Evolutionary conservation across 164 flowering plant genomes (phyloP).

Genomic region (Nelumbo lutea): DNA sequence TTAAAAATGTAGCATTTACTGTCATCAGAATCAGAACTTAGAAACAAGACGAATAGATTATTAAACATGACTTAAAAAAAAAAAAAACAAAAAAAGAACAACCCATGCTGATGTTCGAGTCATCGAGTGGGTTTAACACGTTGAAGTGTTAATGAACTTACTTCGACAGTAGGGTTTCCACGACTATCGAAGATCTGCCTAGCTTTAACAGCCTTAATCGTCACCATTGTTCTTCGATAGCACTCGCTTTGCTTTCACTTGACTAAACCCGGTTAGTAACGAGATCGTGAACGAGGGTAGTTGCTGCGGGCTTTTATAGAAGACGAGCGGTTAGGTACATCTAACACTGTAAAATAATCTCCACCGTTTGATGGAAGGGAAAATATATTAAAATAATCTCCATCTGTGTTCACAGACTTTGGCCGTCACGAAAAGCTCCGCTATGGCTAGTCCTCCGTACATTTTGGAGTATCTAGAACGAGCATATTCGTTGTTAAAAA

Average conservation of each 20-base stretch:
- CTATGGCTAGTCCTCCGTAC: too few relatives aligned
- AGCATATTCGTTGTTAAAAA: too few relatives aligned
- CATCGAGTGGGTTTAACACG: not conserved
- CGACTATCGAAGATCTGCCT: slow-evolving; percentile 64
- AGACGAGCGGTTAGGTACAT: not conserved
- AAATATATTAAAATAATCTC: not conserved
- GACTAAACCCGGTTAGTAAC: not conserved
- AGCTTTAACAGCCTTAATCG: slow-evolving; percentile 44
- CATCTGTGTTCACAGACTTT: too few relatives aligned
- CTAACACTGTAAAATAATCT: not conserved
- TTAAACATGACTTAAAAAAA: too few relatives aligned
- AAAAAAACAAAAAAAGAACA: not conserved
- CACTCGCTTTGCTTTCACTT: not conserved
- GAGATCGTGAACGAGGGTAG: not conserved
- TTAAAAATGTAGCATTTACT: too few relatives aligned
- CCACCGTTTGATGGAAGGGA: not conserved
- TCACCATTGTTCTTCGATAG: slow-evolving; percentile 20
- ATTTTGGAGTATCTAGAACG: too few relatives aligned
- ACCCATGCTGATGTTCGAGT: not conserved
- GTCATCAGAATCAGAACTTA: too few relatives aligned
- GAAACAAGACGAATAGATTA: too few relatives aligned
- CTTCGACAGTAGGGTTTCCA: slow-evolving; percentile 62
- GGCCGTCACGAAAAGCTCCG: too few relatives aligned
- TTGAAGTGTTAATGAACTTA: slow-evolving; percentile 8
- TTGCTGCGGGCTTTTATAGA: not conserved